Percentiles rank a stretch among this genome's conserved stretches.
Conservation (phyloP, 495 filamentous ascomycete species). For the Penicillium soppii region DNA sequence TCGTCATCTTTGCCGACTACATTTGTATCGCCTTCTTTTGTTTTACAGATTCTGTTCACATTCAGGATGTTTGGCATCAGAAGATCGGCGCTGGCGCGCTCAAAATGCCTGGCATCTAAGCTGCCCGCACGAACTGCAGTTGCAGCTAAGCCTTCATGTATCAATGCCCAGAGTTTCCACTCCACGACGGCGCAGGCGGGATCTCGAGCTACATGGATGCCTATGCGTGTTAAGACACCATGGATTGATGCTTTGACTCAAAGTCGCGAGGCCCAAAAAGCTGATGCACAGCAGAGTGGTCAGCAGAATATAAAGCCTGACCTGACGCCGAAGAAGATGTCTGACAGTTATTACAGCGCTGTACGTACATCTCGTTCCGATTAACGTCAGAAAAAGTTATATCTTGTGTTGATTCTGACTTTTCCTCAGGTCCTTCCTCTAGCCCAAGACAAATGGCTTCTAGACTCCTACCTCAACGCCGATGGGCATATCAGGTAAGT, state of each 20-base stretch:
- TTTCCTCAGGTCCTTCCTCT: conserved; percentile 58
- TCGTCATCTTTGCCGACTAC: conserved; percentile 13
- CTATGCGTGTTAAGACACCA: conserved; percentile 61
- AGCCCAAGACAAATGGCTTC: conserved; percentile 67
- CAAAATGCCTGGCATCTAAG: conserved; percentile 9
- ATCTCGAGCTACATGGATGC: conserved; percentile 41
- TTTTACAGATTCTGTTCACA: background rate
- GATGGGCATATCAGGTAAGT: conserved; percentile 60
- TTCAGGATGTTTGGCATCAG: conserved; percentile 22
- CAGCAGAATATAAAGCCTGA: conserved; percentile 43
- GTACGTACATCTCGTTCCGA: conserved; percentile 36
- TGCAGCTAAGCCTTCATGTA: conserved; percentile 9
- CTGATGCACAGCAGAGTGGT: conserved; percentile 21
- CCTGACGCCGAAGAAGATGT: conserved; percentile 62
- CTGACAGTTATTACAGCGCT: conserved; percentile 61
- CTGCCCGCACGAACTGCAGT: conserved; percentile 12
- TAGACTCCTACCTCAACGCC: conserved; percentile 68
- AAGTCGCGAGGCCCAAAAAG: conserved; percentile 43
- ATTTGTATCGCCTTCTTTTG: background rate
- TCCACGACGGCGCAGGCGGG: conserved; percentile 25
- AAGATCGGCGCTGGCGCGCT: conserved; percentile 15
- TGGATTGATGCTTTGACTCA: conserved; percentile 67
- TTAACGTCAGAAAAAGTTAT: background rate
- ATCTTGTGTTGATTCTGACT: conserved; percentile 11
- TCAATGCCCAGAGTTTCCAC: conserved; percentile 28